These are phyloP conservation scores for Lachnellula arida DNA, from an alignment of 2,329 filamentous ascomycete species.

Conservation along the genomic window DNA sequence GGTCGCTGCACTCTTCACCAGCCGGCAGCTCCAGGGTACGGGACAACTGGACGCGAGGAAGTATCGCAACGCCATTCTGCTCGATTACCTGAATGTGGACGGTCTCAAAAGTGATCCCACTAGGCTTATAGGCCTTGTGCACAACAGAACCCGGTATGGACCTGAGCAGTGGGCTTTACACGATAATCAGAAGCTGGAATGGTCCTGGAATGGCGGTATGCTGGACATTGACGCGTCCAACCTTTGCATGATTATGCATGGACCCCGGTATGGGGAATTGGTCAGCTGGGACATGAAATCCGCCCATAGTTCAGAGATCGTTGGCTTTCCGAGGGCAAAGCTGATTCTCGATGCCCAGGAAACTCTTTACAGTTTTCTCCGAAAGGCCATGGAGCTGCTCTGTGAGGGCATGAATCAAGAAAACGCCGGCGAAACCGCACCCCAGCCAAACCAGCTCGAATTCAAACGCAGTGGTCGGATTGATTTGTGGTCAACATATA, in stretches of 20 bases:
- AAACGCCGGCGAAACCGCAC: not conserved
- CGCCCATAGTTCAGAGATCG: conserved; percentile 4
- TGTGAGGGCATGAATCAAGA: not conserved
- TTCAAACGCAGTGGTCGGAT: not conserved
- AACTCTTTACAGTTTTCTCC: not conserved
- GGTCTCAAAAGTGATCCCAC: not conserved
- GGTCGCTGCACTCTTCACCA: not conserved
- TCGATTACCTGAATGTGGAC: conserved; percentile 5
- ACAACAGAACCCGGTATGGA: conserved; percentile 4
- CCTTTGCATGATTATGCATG: conserved; percentile 6
- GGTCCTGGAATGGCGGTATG: not conserved
- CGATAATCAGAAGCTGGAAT: conserved; percentile 1
- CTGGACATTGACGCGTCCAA: not conserved
- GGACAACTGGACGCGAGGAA: not conserved
- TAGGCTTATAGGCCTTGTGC: conserved; percentile 4
- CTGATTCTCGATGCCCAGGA: conserved; percentile 16
- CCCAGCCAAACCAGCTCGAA: not conserved
- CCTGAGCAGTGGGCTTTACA: conserved; percentile 4
- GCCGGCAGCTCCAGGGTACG: too few relatives aligned
- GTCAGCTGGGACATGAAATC: not conserved
- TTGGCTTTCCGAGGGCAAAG: conserved; percentile 10
- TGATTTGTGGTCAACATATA: not conserved
- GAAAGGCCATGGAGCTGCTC: not conserved
- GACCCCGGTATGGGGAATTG: conserved; percentile 5
- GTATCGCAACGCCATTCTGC: not conserved